Evolutionary conservation across 2,329 filamentous ascomycete species (phyloP).

Genomic region (Xylaria sp.): DNA sequence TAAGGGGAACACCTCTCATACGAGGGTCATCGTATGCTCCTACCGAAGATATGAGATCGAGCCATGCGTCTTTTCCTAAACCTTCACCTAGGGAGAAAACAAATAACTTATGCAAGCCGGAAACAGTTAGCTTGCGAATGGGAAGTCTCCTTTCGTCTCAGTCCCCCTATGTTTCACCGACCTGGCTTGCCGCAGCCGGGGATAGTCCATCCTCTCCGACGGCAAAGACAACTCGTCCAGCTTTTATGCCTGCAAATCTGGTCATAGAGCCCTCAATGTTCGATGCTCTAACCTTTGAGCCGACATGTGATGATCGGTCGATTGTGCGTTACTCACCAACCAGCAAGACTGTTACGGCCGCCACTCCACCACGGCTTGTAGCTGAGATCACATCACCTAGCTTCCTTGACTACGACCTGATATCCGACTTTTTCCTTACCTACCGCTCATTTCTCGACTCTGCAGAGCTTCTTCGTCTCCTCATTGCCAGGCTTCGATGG

Average conservation of each 20-base stretch:
- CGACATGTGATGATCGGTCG: constrained; percentile 78
- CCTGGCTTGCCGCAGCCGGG: constrained; percentile 36
- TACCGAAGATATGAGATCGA: constrained; percentile 76
- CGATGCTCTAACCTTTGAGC: constrained; percentile 81
- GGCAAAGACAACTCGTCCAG: constrained; percentile 56
- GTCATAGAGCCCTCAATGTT: constrained; percentile 81
- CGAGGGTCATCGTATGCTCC: constrained; percentile 84
- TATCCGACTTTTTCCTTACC: constrained; percentile 98
- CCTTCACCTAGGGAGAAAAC: constrained; percentile 51
- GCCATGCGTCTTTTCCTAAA: constrained; percentile 63
- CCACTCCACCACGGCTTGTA: constrained; percentile 89
- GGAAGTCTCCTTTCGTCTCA: constrained; percentile 55
- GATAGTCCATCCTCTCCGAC: constrained; percentile 51
- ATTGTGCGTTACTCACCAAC: constrained; percentile 83
- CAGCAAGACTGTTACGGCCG: constrained; percentile 82
- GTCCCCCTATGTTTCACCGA: constrained; percentile 47
- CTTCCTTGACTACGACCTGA: constrained; percentile 94
- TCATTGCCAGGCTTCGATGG: constrained; percentile 88
- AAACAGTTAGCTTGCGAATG: constrained; percentile 50
- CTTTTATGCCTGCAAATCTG: constrained; percentile 61
- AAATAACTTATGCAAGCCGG: constrained; percentile 46
- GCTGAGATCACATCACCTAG: constrained; percentile 96
- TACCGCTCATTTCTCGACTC: constrained; percentile 88
- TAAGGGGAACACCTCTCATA: constrained; percentile 78
- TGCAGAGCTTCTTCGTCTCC: constrained; percentile 80